Base-by-base conservation (phyloP, 2,329 filamentous ascomycete species). In the Curvularia sp. region DNA sequence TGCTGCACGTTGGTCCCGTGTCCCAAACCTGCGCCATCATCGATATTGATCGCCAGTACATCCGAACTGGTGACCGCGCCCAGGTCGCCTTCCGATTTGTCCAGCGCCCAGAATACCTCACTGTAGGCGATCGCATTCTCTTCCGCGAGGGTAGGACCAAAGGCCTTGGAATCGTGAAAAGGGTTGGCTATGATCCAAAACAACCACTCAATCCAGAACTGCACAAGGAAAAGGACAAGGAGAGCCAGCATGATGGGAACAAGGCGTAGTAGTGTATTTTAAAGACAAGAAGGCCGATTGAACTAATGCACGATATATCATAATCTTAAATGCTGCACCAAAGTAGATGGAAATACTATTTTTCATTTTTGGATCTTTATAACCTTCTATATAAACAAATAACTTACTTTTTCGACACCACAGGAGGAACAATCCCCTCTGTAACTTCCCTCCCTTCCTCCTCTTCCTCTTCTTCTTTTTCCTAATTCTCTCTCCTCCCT, bases 11-110 rank as follows among this genome's bases (percentile, higher is more conserved):
- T 4, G 95, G 95, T 0, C 91, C 95, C 0, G 91, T 99, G 42
- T 92, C 90, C 39, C 95, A 99, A 79, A 99, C 95, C 0, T 99
- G 95, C 73, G 89, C 93, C 10, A 97, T 99, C 73, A 96, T 99
- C 71, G 95, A 97, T 72, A 95, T 99, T 65, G 95, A 99, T 74
- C 88, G 94, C n/a, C 90, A 91, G 25, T 95, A 93, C 70, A 97
- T 99, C 65, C 87, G 95, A 7, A 97, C 94, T 0, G 95, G 95
- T 9, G 95, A 98, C 75, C 85, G 94, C n/a, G 95, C 95, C 2
- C 89, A 89, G 0, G 95, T 99, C 1, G 95, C 94, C 0, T 99
- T 99, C 80, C 88, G 89, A 9, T 99, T 99, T 73, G 90, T 97
- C 3, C 95, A 97, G 77, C 83, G 94, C 21, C 95, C 95, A 2